Evolutionary conservation across 129 eudicot species (phyloP), one percentile per base, ranked within the genome.

Genomic region (Flaveria brownii): DNA sequence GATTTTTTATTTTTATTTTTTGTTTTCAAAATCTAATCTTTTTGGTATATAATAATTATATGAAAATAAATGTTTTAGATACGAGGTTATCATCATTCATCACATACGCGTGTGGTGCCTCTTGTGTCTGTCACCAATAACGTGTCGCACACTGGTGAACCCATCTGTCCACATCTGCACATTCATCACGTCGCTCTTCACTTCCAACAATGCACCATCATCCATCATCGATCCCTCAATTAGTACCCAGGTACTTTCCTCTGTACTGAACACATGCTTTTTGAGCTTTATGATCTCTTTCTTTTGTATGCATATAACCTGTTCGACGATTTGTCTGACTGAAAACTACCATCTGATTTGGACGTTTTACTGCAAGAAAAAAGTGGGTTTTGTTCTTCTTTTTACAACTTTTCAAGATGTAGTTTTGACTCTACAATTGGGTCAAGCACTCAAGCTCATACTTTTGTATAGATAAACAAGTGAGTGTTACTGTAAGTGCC

Each of bases 251-350:
- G 51, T 66, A 17, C 51, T 13, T 62, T 28, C 42, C 9, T 57
- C 30, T 57, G 64, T 10, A 57, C 64, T 22, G 22, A 56, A 56
- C 17, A 62, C 43, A 26, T 25, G 14, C 47, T 33, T 61, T 60
- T 60, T 25, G 4, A 1, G 5, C 41, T 36, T 66, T 39, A n/a
- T 9, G 16, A 46, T 30, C 79, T 4, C 46, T 75, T 65, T 64
- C 36, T 30, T 22, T 17, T 51, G 9, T 76, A 64, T 54, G 80
- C 68, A 49, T 16, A 43, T 25, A 6, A 64, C 49, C 72, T 64
- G 79, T 50, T 76, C 11, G 79, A 28, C 13, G 41, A 43, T 63
- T 28, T 75, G 79, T 64, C 72, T 75, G 22, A 28, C 72, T 49
- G 23, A 75, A 47, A 47, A 12, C 10, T 52, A 20, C 16, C 33